Percentiles rank a stretch among this genome's conserved stretches.
Conservation (phyloP, 2,329 filamentous ascomycete genomes). For the Lachnellula hyalina region DNA sequence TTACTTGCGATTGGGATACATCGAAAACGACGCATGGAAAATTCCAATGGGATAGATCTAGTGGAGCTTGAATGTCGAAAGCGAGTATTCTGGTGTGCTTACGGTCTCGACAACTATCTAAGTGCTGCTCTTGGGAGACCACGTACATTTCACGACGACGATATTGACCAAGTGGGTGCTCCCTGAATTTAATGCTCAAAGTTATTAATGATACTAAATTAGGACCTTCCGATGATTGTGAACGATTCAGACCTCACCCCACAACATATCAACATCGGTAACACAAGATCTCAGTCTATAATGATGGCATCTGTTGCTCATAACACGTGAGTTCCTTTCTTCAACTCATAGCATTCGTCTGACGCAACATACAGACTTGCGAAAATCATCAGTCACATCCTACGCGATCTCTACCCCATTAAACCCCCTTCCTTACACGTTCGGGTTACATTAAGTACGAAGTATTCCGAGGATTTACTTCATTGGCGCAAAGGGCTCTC, state of each 20-base stretch:
- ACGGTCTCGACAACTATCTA: slow-evolving; percentile 59
- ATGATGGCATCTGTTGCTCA: slow-evolving; percentile 43
- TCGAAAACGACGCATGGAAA: slow-evolving; percentile 17
- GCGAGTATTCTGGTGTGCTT: slow-evolving; percentile 60
- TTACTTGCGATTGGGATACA: slow-evolving; percentile 33
- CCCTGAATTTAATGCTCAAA: background rate
- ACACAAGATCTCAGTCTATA: slow-evolving; percentile 29
- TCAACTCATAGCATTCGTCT: background rate
- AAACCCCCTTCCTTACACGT: slow-evolving; percentile 24
- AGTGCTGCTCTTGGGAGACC: slow-evolving; percentile 58
- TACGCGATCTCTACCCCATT: slow-evolving; percentile 41
- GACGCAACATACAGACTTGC: slow-evolving; percentile 30
- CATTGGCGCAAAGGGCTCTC: slow-evolving; percentile 43
- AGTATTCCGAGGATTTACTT: slow-evolving; percentile 38
- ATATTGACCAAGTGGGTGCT: slow-evolving; percentile 48
- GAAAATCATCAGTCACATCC: slow-evolving; percentile 38
- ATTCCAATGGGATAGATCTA: slow-evolving; percentile 29
- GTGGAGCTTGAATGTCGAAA: slow-evolving; percentile 44
- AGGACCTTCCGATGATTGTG: slow-evolving; percentile 46
- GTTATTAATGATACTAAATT: background rate
- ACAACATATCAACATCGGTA: slow-evolving; percentile 25
- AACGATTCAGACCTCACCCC: slow-evolving; percentile 46
- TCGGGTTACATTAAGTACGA: slow-evolving; percentile 35
- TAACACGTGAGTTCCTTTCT: slow-evolving; percentile 29
- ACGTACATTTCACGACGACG: slow-evolving; percentile 56